Base-by-base conservation (phyloP, 2,329 filamentous ascomycete genomes). In the Alternaria dauci region DNA sequence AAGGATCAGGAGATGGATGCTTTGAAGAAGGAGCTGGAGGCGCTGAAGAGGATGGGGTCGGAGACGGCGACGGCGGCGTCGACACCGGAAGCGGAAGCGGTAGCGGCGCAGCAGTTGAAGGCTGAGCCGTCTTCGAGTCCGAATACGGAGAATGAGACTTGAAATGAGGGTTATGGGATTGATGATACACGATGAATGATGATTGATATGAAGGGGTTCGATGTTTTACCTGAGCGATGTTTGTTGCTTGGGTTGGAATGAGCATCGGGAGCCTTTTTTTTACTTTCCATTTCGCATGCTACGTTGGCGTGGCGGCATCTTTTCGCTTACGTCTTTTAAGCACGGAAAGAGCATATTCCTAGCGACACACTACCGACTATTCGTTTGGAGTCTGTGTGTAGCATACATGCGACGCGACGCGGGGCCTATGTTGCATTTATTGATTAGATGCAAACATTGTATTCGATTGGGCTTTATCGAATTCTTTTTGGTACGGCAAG, bases 1-100 rank as follows among this genome's bases (percentile, higher is more conserved):
- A 87, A 90, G 16, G 91, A 92, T 71, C 84, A 84, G 67, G 88
- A 87, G 75, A 78, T 92, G 62, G 76, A 77, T 54, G 67, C 67
- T 16, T 46, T 80, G 51, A 71, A 71, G 74, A 86, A 85, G 68
- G 88, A 87, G 75, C 72, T 92, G 52, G 74, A 71, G 12, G 70
- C 70, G 4, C 41, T 78, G 36, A 72, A 67, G 50, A 62, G 68
- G 53, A 63, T 66, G 18, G 69, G 58, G 26, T 68, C 69, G 1
- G 63, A 62, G 8, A 63, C 58, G 14, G 57, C 44, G 12, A 54
- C 69, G 1, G 63, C 61, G 8, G 63, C 58, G 14, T 55, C 44
- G 12, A 56, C 54, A 34, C 50, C 58, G 12, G 64, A 61, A 23
- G 44, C 52, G 20, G 20, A 23, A 23, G 20, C 20, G 20, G 20